Conservation (phyloP, 2,329 filamentous ascomycete species). For the Cytospora schulzeri region DNA sequence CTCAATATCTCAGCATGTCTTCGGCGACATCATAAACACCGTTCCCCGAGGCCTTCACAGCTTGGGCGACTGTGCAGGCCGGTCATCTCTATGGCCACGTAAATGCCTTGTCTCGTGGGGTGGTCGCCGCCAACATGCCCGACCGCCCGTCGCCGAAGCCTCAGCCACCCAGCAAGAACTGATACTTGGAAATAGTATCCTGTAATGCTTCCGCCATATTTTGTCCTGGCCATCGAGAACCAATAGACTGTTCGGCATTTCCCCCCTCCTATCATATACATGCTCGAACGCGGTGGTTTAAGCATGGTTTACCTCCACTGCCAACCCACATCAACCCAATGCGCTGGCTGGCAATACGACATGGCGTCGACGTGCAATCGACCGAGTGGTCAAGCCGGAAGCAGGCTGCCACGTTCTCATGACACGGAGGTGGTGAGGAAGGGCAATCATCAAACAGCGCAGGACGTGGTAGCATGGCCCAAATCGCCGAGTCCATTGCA, state of each 20-base stretch:
- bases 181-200: constrained; percentile 21
- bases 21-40: constrained; percentile 8
- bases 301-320: background rate
- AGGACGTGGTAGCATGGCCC: constrained; percentile 1
- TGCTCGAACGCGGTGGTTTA: constrained; percentile 4
- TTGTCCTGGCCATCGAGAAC: constrained; percentile 3
- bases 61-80: background rate
- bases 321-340: background rate
- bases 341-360: background rate
- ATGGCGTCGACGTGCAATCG: background rate
- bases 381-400: background rate
- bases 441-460: background rate
- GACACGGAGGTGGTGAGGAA: constrained; percentile 3
- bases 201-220: constrained; percentile 7
- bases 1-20: constrained; percentile 6
- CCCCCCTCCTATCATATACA: constrained; percentile 8
- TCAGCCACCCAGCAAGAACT: constrained; percentile 9
- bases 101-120: background rate
- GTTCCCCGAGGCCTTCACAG: background rate
- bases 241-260: background rate
- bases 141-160: background rate
- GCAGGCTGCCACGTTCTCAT: background rate
- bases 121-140: constrained; percentile 5
- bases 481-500: constrained; percentile 12
- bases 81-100: constrained; percentile 8